Evolutionary conservation across 495 filamentous ascomycete species (phyloP).

Genomic region (Penicillium manginii): DNA sequence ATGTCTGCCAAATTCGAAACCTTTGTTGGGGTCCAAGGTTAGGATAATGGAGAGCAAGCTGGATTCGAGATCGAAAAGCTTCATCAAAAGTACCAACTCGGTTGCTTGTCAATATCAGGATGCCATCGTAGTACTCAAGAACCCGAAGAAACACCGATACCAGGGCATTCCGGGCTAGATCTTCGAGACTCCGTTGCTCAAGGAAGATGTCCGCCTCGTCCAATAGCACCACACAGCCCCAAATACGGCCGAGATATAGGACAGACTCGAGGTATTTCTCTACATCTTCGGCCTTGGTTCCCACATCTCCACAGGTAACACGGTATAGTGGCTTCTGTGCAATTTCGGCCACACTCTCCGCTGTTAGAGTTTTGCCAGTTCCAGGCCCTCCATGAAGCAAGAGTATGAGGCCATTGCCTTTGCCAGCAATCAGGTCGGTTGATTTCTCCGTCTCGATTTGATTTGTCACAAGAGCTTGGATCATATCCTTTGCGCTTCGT

Average conservation of each 20-base stretch:
- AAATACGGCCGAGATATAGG: constrained; percentile 43
- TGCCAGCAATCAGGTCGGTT: constrained; percentile 34
- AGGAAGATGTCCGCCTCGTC: constrained; percentile 65
- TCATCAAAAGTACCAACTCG: constrained; percentile 54
- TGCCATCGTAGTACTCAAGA: constrained; percentile 59
- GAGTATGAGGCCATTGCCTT: constrained; percentile 52
- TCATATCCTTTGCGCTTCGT: constrained; percentile 53
- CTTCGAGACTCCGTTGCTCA: constrained; percentile 38
- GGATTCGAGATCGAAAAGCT: constrained; percentile 55
- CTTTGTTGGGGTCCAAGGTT: constrained; percentile 20
- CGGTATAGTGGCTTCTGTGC: constrained; percentile 29
- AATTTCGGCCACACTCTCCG: constrained; percentile 37
- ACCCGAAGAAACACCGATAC: constrained; percentile 58
- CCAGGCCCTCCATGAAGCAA: constrained; percentile 58
- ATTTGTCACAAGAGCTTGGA: constrained; percentile 53
- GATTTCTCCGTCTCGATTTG: constrained; percentile 28
- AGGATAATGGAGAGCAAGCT: constrained; percentile 47
- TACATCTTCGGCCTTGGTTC: constrained; percentile 38
- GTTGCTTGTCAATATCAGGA: constrained; percentile 40
- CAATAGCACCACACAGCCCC: constrained; percentile 56
- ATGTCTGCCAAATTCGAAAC: constrained; percentile 42
- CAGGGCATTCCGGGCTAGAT: constrained; percentile 53
- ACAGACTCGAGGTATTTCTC: constrained; percentile 45
- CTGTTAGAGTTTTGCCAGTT: constrained; percentile 41
- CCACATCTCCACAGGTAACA: constrained; percentile 43